Evolutionary conservation across 257 asterid species (phyloP), one percentile per base, ranked within the genome.

Genomic region (Parsonsia alboflavescens): DNA sequence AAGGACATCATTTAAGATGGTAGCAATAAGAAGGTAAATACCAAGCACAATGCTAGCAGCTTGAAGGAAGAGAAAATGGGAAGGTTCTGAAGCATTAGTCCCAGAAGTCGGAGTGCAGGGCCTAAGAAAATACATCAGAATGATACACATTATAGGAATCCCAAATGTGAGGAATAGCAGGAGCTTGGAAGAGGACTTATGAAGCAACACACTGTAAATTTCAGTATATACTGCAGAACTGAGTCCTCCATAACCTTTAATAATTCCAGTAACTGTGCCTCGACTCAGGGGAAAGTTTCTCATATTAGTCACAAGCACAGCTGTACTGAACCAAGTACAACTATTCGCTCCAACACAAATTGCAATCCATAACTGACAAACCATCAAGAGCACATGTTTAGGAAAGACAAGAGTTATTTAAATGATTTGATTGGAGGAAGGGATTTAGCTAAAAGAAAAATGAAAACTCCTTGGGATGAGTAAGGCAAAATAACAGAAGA

Each of bases 251-350:
- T 90, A 89, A 71, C 96, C 96, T 83, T 88, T 89, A 75, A 90
- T 88, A 76, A 87, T 84, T 2, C 95, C 95, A 71, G 97, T 86
- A 73, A 90, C 90, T 0, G 85, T 86, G 77, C 95, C 96, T 24
- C 93, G 88, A 68, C 88, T 87, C 16, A 80, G 78, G 45, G 95
- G 95, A 81, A 90, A 90, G 86, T 90, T 90, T 75, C 93, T 86
- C 91, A 90, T 84, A 46, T 90, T 90, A 39, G 95, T 90, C 49
- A 89, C 97, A 11, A 90, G 90, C 77, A 90, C 89, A 56, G 87
- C 84, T 13, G 96, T 90, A 79, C 82, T 72, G 75, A 90, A 76
- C 96, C 96, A 90, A 50, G 95, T 88, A 79, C 84, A 79, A 41
- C 95, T 89, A 71, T 88, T 87, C 28, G 96, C 81, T 36, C 84